Evolutionary conservation across 192 early-diverging fungal genomes (phyloP).

Genomic region (Dispira parvispora): DNA sequence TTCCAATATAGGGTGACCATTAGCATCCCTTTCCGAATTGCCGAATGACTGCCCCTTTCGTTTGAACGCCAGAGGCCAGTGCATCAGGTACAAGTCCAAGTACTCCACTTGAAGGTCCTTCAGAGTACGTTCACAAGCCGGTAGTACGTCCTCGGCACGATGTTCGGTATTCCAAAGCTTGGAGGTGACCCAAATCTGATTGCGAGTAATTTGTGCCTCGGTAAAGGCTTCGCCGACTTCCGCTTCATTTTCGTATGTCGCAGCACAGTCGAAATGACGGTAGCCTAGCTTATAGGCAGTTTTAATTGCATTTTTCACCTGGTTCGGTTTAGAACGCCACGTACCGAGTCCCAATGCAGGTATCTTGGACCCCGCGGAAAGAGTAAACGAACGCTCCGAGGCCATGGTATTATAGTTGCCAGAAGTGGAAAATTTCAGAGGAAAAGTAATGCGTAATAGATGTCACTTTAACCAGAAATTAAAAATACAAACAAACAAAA

Average conservation of each 20-base stretch:
- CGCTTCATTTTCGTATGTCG: slow-evolving; percentile 54
- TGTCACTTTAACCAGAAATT: too few species aligned
- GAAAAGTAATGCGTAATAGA: too few species aligned
- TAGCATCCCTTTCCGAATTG: slow-evolving; percentile 15
- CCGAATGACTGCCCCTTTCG: background rate
- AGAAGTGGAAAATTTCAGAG: too few species aligned
- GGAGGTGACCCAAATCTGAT: slow-evolving; percentile 64
- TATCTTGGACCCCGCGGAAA: slow-evolving; percentile 46
- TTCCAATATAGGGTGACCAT: slow-evolving; percentile 19
- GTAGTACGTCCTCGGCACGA: slow-evolving; percentile 37
- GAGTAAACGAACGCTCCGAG: slow-evolving; percentile 20
- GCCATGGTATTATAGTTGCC: background rate
- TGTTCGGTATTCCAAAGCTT: slow-evolving; percentile 57
- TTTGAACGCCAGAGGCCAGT: slow-evolving; percentile 61
- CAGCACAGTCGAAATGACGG: slow-evolving; percentile 55
- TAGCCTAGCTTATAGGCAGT: slow-evolving; percentile 47
- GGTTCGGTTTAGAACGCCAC: slow-evolving; percentile 36
- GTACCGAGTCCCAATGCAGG: slow-evolving; percentile 45
- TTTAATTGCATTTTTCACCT: slow-evolving; percentile 42
- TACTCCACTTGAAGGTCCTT: slow-evolving; percentile 52
- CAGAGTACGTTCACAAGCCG: slow-evolving; percentile 44
- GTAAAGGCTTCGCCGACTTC: slow-evolving; percentile 64
- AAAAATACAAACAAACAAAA: too few species aligned
- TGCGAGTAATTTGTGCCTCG: slow-evolving; percentile 39
- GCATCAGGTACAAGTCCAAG: slow-evolving; percentile 69